Evolutionary conservation across 768 basidiomycete species (phyloP).

Genomic region (Rhodocollybia butyracea): DNA sequence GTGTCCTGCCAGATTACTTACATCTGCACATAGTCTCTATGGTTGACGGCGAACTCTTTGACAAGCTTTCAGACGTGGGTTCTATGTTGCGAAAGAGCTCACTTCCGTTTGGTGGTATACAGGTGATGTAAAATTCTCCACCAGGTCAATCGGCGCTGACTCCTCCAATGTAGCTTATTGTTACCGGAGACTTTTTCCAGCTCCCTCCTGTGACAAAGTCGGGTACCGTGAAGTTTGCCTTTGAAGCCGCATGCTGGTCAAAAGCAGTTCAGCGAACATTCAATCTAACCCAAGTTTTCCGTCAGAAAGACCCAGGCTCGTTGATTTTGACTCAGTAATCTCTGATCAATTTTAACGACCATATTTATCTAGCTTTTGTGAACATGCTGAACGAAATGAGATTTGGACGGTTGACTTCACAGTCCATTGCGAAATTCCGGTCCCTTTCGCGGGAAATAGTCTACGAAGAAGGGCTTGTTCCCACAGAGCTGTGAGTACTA

Average conservation of each 20-base stretch:
- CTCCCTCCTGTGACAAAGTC: conserved; percentile 86
- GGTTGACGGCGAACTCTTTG: conserved; percentile 91
- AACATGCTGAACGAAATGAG: conserved; percentile 99
- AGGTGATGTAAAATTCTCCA: conserved; percentile 42
- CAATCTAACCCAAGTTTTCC: conserved; percentile 93
- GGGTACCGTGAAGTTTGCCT: conserved; percentile 75
- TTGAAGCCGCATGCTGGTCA: conserved; percentile 82
- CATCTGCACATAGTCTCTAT: conserved; percentile 75
- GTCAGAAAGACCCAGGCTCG: conserved; percentile 88
- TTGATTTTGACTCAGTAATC: conserved; percentile 5
- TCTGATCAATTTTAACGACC: conserved; percentile 1
- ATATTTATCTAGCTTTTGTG: conserved; percentile 64
- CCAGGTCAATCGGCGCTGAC: not conserved
- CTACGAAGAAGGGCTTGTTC: conserved; percentile 78
- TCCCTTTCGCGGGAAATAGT: conserved; percentile 64
- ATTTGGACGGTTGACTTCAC: conserved; percentile 65
- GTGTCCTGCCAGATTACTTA: not conserved
- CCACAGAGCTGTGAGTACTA: conserved; percentile 81
- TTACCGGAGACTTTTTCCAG: conserved; percentile 98
- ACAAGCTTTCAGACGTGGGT: conserved; percentile 81
- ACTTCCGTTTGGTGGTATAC: conserved; percentile 90
- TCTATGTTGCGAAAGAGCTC: conserved; percentile 55
- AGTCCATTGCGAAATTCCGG: conserved; percentile 70
- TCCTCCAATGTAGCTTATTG: conserved; percentile 55
- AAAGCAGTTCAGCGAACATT: conserved; percentile 75